A percentile compares a stretch with the other conserved stretches of the same genome.
Conservation (phyloP, 371 early-diverging fungal species). For the Mortierella sp. region DNA sequence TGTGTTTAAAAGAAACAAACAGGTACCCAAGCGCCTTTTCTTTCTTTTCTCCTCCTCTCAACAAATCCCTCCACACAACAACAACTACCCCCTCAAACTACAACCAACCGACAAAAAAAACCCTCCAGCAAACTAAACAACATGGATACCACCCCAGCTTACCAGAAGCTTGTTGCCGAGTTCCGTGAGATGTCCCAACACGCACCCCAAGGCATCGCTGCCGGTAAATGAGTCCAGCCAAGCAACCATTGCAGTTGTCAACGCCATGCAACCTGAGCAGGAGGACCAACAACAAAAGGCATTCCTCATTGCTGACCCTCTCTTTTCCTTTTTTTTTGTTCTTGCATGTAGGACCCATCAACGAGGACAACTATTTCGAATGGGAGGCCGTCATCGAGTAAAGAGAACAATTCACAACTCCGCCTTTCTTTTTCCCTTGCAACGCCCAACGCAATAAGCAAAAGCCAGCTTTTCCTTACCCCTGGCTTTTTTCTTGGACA, state of each 20-base stretch:
- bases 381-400: conserved; percentile 10
- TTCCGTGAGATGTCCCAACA: conserved; percentile 2
- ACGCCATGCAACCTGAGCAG: too few relatives aligned
- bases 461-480: neutral
- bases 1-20: neutral
- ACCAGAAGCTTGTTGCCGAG: conserved; percentile 7
- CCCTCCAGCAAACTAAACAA: neutral
- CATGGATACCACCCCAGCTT: neutral
- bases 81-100: neutral
- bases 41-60: neutral
- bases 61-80: neutral
- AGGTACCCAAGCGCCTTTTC: neutral
- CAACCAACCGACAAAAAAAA: neutral
- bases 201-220: neutral
- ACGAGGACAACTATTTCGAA: conserved; percentile 9
- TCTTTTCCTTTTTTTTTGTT: neutral
- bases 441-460: neutral
- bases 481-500: neutral
- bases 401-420: neutral
- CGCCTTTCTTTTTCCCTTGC: neutral
- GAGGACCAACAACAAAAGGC: neutral
- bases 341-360: neutral
- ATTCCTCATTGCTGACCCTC: neutral
- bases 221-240: neutral
- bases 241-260: neutral